Evolutionary conservation across 495 filamentous ascomycete species (phyloP), one percentile per base, ranked within the genome.

Genomic region (Xeromyces bisporus): DNA sequence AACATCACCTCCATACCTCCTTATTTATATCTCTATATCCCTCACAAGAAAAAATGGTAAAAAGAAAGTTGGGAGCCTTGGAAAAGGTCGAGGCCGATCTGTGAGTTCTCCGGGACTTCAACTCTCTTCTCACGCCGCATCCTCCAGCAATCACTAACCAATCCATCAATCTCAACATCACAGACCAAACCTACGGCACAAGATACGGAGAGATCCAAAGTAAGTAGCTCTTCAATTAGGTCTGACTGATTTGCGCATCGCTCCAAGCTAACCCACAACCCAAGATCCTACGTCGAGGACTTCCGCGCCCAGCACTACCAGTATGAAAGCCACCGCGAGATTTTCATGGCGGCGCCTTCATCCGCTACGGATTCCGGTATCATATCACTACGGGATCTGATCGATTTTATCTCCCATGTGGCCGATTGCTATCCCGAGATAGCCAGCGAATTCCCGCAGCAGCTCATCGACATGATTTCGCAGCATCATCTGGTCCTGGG

Each of bases 41-140:
- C 6, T 34, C 11, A 15, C 32, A 20, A 39, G 46, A 61, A 44
- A 61, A 44, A 31, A 86, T 83, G 76, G 71, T 68, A 23, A 93
- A 93, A 50, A 69, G 83, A 53, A 87, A 86, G 58, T 60, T 92
- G 23, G 80, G 78, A 18, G 86, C 86, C 24, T 69, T 93, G 46
- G 85, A 94, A 58, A 94, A 94, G 67, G 74, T 91, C 42, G 86
- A 94, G 44, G 85, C 83, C 17, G 84, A 93, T 50, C 50, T 93
- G 67, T 79, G 37, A 43, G 69, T 56, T 24, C 21, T 24, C 24
- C 20, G n/a, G n/a, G n/a, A n/a, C n/a, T n/a, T n/a, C n/a, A n/a
- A n/a, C n/a, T n/a, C n/a, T n/a, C n/a, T n/a, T n/a, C n/a, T n/a
- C n/a, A n/a, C n/a, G n/a, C n/a, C n/a, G n/a, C n/a, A n/a, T n/a